Evolutionary conservation across 2,329 filamentous ascomycete genomes (phyloP).

Genomic region (Sporothrix schenckii): DNA sequence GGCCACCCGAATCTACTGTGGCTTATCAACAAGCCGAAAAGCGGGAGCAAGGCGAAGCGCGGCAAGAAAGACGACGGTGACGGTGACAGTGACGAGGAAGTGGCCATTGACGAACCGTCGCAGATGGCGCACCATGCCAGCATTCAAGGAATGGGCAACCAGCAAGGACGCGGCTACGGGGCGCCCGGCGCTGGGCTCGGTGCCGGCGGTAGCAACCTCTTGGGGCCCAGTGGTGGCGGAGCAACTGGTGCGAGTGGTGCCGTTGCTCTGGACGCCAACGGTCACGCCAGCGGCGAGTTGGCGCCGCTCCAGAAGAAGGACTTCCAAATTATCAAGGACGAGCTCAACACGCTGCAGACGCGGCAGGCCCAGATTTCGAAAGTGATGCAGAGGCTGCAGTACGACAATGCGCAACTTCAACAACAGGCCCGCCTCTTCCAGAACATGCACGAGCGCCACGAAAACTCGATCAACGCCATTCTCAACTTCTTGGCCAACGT

Average conservation of each 20-base stretch:
- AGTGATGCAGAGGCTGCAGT: constrained; percentile 77
- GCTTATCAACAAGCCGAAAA: constrained; percentile 95
- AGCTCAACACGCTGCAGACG: constrained; percentile 78
- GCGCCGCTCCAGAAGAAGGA: constrained; percentile 68
- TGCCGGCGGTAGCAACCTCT: constrained; percentile 24
- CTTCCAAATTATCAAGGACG: constrained; percentile 73
- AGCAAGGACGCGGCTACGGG: constrained; percentile 41
- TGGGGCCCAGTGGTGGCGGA: constrained; percentile 28
- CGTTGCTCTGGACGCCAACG: not conserved
- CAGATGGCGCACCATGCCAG: constrained; percentile 35
- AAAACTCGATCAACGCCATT: constrained; percentile 98
- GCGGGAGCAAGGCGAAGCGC: constrained; percentile 61
- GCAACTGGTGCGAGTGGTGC: constrained; percentile 29
- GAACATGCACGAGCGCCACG: constrained; percentile 89
- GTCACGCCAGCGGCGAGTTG: constrained; percentile 45
- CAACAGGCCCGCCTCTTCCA: constrained; percentile 88
- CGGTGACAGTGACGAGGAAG: constrained; percentile 74
- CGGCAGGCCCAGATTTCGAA: constrained; percentile 85
- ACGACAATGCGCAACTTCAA: constrained; percentile 85
- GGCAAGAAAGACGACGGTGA: constrained; percentile 66
- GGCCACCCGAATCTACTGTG: constrained; percentile 90
- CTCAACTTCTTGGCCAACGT: constrained; percentile 95
- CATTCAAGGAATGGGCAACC: constrained; percentile 32
- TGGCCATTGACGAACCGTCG: constrained; percentile 54
- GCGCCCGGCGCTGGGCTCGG: constrained; percentile 40